Conservation (phyloP, 352 stramenopile genomes). For the Globisporangium ultimum region DNA sequence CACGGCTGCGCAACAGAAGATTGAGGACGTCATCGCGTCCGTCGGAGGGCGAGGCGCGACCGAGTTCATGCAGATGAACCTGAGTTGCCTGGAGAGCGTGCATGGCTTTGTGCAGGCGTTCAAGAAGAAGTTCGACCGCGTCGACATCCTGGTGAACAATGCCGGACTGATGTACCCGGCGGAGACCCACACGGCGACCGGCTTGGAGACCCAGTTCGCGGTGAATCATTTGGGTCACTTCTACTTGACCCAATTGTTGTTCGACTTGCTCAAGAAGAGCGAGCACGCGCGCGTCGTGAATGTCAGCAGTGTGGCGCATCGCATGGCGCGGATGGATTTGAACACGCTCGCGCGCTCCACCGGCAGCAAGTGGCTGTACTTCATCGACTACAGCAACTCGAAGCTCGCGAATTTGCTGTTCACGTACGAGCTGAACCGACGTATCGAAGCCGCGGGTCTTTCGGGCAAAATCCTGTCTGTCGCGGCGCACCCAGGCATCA, state of each 20-base stretch:
- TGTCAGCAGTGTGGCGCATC: conserved; percentile 34
- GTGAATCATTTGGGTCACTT: conserved; percentile 68
- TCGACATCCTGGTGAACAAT: conserved; percentile 65
- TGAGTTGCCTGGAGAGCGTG: conserved; percentile 36
- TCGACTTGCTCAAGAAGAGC: conserved; percentile 35
- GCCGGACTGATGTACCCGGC: conserved; percentile 38
- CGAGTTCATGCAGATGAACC: conserved; percentile 43
- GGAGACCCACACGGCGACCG: conserved; percentile 29
- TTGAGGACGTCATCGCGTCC: conserved; percentile 18
- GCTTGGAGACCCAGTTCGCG: conserved; percentile 56
- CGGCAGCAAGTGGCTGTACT: conserved; percentile 26
- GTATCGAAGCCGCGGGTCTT: conserved; percentile 22
- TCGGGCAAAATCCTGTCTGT: conserved; percentile 25
- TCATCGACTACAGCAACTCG: conserved; percentile 46
- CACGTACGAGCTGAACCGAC: conserved; percentile 38
- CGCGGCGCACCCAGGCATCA: conserved; percentile 20
- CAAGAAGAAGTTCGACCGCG: conserved; percentile 26
- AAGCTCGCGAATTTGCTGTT: conserved; percentile 48
- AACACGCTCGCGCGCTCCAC: conserved; percentile 22
- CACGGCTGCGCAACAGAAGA: conserved; percentile 23
- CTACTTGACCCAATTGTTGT: conserved; percentile 45
- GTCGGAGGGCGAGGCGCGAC: conserved; percentile 7
- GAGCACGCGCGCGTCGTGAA: conserved; percentile 29
- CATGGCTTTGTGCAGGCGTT: conserved; percentile 33
- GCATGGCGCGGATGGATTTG: conserved; percentile 25